These are phyloP conservation scores for Aspergillus candidus DNA, from an alignment of 2,329 filamentous ascomycete species.

Conservation along the genomic window DNA sequence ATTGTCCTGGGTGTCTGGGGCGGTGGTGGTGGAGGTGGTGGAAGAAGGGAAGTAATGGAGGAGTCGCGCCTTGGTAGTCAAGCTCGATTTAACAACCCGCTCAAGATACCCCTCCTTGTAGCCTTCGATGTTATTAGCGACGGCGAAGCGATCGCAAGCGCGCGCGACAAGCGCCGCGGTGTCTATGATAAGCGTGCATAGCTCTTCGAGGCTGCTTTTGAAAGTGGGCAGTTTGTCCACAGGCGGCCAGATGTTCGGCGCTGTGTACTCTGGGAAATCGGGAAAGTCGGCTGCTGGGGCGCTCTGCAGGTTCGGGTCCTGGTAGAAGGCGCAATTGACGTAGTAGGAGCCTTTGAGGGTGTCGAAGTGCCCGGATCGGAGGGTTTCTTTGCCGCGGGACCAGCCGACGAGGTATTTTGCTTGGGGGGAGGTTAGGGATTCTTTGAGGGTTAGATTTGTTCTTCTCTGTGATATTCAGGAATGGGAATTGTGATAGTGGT, in stretches of 20 bases:
- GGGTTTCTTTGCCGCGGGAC: constrained; percentile 59
- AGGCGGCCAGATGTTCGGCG: constrained; percentile 81
- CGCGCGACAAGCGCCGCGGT: constrained; percentile 79
- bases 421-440: constrained; percentile 36
- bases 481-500: neutral
- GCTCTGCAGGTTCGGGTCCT: constrained; percentile 32
- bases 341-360: constrained; percentile 61
- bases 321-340: constrained; percentile 54
- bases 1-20: neutral
- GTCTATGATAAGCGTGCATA: constrained; percentile 83
- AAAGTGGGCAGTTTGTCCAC: constrained; percentile 68
- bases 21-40: neutral
- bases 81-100: constrained; percentile 75
- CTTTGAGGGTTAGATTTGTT: constrained; percentile 16
- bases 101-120: constrained; percentile 79
- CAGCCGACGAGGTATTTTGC: constrained; percentile 59
- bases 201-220: constrained; percentile 61
- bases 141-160: constrained; percentile 83
- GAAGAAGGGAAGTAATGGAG: constrained; percentile 78
- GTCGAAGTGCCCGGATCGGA: constrained; percentile 56
- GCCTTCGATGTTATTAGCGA: constrained; percentile 61
- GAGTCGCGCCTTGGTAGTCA: constrained; percentile 83
- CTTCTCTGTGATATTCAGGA: constrained; percentile 42
- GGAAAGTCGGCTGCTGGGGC: constrained; percentile 32
- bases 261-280: constrained; percentile 79